Conservation (phyloP, 345 rosid genomes). For the Arabis alpina region DNA sequence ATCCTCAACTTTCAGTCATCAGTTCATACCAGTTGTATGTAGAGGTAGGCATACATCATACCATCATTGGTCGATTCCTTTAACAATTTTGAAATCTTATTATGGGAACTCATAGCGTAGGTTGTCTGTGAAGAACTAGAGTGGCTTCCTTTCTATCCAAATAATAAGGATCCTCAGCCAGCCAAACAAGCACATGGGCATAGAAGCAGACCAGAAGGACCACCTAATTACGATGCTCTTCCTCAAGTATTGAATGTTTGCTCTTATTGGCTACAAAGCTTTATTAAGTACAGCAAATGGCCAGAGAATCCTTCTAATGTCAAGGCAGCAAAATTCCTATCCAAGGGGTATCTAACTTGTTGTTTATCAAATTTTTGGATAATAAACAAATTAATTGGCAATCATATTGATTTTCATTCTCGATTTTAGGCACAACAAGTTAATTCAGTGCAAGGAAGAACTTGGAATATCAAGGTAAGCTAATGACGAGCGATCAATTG, state of each 20-base stretch:
- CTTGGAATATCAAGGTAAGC: constrained; percentile 67
- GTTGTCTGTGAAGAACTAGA: constrained; percentile 97
- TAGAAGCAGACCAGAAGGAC: constrained; percentile 58
- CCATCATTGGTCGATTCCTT: constrained; percentile 23
- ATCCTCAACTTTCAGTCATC: constrained; percentile 93
- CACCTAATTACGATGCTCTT: constrained; percentile 79
- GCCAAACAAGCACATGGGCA: constrained; percentile 59
- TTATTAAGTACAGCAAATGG: constrained; percentile 96
- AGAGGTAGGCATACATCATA: constrained; percentile 66
- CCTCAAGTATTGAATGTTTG: constrained; percentile 70
- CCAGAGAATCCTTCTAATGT: constrained; percentile 82
- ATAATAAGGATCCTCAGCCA: constrained; percentile 38
- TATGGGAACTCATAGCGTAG: constrained; percentile 48
- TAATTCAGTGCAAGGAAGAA: constrained; percentile 73
- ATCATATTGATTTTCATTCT: constrained; percentile 24
- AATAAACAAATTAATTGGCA: neutral
- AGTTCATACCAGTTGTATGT: constrained; percentile 96
- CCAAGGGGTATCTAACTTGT: constrained; percentile 67
- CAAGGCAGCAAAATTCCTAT: constrained; percentile 86
- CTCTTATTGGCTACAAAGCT: constrained; percentile 94
- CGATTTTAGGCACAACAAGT: constrained; percentile 71
- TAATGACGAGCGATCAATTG: constrained; percentile 14
- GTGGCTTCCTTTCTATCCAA: constrained; percentile 87
- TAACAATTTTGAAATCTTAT: constrained; percentile 21
- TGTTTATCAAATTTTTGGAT: constrained; percentile 7